phyloP scores from a whole-genome alignment of 257 asterid genomes.

The Solanum okadae region DNA sequence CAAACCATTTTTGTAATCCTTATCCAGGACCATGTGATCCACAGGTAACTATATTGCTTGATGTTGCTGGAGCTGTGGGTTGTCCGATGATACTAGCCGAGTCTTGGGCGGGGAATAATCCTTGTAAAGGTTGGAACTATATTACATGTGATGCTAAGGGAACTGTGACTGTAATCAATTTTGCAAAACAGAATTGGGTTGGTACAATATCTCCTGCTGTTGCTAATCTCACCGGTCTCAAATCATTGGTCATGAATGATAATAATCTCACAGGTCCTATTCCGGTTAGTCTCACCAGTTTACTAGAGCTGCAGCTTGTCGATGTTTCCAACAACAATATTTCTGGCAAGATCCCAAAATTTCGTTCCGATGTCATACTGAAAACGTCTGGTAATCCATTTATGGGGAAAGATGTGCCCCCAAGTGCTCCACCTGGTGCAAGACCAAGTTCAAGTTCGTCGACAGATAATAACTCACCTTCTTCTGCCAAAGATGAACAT shows the following conservation, averaged over 20 bases:
- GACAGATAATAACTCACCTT: neutral
- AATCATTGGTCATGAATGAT: constrained; percentile 34
- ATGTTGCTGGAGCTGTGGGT: constrained; percentile 34
- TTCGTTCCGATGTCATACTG: constrained; percentile 25
- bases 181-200: constrained; percentile 38
- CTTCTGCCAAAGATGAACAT: neutral
- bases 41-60: constrained; percentile 55
- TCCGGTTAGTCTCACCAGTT: constrained; percentile 41
- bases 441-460: neutral
- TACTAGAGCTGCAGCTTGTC: constrained; percentile 37
- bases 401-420: constrained; percentile 49
- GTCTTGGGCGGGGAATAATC: constrained; percentile 66
- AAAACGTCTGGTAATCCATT: constrained; percentile 38
- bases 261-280: constrained; percentile 54
- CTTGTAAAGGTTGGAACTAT: constrained; percentile 54
- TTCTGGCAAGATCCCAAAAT: constrained; percentile 61
- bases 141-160: constrained; percentile 45
- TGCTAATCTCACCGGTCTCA: constrained; percentile 40
- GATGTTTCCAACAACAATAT: constrained; percentile 76
- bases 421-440: constrained; percentile 13
- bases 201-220: constrained; percentile 59
- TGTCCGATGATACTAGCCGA: constrained; percentile 51
- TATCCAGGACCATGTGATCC: constrained; percentile 62
- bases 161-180: constrained; percentile 40
- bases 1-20: constrained; percentile 46